phyloP scores from a whole-genome alignment of 495 filamentous ascomycete genomes.

The Parachaetomium inaequale region DNA sequence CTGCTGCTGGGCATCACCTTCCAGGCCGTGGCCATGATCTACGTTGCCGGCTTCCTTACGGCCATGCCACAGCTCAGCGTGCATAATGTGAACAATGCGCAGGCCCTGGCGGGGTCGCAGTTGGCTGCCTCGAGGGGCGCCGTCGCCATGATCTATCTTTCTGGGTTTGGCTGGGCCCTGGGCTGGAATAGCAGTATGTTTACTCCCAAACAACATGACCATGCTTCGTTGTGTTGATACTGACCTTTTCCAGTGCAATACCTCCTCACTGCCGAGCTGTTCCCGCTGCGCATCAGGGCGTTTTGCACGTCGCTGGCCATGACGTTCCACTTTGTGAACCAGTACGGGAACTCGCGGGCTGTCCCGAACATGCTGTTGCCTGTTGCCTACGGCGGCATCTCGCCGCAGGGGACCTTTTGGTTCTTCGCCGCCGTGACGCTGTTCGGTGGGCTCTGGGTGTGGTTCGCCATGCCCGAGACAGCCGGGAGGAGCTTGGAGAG shows the following conservation, averaged over 20 bases:
- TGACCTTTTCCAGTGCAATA: constrained; percentile 58
- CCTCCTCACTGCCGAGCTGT: constrained; percentile 70
- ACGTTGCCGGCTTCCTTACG: constrained; percentile 63
- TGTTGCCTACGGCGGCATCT: constrained; percentile 45
- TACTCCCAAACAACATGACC: neutral
- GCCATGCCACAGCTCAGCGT: constrained; percentile 48
- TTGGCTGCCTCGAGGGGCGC: constrained; percentile 49
- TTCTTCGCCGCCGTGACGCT: constrained; percentile 63
- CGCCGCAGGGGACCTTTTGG: constrained; percentile 57
- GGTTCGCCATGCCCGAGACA: constrained; percentile 65
- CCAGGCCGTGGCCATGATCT: constrained; percentile 62
- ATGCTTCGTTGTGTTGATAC: neutral
- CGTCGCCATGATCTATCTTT: constrained; percentile 65
- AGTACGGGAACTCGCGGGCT: constrained; percentile 64
- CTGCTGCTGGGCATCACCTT: constrained; percentile 61
- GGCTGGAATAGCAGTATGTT: constrained; percentile 56
- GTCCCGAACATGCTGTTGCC: constrained; percentile 55
- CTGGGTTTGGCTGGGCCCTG: constrained; percentile 64
- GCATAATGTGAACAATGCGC: constrained; percentile 16
- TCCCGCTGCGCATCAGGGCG: constrained; percentile 57
- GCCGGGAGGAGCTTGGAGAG: constrained; percentile 58
- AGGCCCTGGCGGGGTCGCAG: constrained; percentile 30
- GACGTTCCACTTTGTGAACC: constrained; percentile 66
- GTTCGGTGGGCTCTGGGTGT: constrained; percentile 54
- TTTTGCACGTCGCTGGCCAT: constrained; percentile 51